Conservation (phyloP, 352 stramenopile species). For the Blastocystis sp. region DNA sequence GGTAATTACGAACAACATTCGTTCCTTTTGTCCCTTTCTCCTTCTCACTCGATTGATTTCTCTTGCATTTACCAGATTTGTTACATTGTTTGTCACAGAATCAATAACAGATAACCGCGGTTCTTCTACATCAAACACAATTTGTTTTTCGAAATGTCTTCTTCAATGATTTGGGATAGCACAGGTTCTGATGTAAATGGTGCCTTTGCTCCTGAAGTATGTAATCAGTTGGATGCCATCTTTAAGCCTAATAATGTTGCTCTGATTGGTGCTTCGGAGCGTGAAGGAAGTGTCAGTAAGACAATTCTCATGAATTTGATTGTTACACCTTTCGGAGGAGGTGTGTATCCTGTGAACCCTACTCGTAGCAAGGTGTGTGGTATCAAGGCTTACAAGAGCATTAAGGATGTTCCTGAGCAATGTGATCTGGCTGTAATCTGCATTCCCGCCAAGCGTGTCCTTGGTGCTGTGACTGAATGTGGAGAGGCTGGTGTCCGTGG, state of each 20-base stretch:
- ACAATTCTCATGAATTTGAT: constrained; percentile 67
- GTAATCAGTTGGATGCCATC: constrained; percentile 44
- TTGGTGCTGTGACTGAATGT: constrained; percentile 66
- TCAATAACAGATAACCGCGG: no score
- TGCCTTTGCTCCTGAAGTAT: constrained; percentile 15
- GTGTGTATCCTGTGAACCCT: constrained; percentile 67
- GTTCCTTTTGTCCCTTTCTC: no score
- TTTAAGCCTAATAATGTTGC: constrained; percentile 65
- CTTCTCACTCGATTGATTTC: no score
- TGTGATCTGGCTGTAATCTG: constrained; percentile 67
- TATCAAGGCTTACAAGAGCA: constrained; percentile 65
- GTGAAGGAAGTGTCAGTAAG: constrained; percentile 63
- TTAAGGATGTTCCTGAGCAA: constrained; percentile 65
- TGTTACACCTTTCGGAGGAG: constrained; percentile 54
- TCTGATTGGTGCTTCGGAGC: constrained; percentile 66
- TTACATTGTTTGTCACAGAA: no score
- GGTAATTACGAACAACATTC: no score
- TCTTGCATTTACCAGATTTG: no score
- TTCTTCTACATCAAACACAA: no score
- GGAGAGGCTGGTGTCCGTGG: constrained; percentile 66
- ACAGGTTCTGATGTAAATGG: constrained; percentile 22
- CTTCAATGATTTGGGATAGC: constrained; percentile 14
- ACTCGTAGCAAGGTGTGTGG: constrained; percentile 66
- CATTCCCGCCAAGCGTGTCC: constrained; percentile 64
- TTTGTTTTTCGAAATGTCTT: neutral